Conservation (phyloP, 176 grass and related monocot genomes). For the Saccharum officinarum region DNA sequence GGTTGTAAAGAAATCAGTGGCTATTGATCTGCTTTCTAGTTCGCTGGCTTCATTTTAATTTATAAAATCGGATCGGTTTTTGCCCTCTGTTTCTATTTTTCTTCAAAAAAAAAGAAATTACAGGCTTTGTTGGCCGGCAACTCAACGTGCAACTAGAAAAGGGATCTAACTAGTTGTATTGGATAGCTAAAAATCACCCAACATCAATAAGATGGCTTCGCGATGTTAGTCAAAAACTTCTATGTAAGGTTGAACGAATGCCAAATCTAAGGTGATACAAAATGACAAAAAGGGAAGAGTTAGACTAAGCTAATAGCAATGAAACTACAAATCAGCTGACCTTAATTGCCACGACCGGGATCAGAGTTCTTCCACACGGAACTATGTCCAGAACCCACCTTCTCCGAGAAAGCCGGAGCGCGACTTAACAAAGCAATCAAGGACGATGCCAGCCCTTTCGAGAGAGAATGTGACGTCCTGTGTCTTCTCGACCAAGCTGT, state of each 20-base stretch:
- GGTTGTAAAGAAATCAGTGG: not conserved
- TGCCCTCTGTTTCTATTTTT: not conserved
- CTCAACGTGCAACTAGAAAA: not conserved
- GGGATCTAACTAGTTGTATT: not conserved
- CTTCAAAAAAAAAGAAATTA: not conserved
- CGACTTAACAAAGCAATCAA: not conserved
- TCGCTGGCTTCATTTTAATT: not conserved
- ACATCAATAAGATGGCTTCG: not conserved
- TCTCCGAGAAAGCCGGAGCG: not conserved
- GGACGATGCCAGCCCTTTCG: not conserved
- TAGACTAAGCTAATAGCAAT: not conserved
- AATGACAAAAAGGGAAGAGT: no score
- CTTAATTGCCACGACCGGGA: not conserved
- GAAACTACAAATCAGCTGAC: not conserved
- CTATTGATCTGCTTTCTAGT: not conserved
- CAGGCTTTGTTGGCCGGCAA: not conserved
- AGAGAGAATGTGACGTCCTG: no score
- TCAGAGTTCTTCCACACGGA: not conserved
- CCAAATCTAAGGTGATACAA: no score
- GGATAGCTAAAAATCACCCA: not conserved
- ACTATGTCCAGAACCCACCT: not conserved
- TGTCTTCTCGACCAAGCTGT: not conserved
- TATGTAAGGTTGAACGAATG: no score
- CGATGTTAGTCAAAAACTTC: not conserved
- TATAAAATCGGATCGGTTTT: not conserved